Evolutionary conservation across 169 alveolate genomes (phyloP), one percentile per base, ranked within the genome.

Genomic region (Plasmodium coatneyi): DNA sequence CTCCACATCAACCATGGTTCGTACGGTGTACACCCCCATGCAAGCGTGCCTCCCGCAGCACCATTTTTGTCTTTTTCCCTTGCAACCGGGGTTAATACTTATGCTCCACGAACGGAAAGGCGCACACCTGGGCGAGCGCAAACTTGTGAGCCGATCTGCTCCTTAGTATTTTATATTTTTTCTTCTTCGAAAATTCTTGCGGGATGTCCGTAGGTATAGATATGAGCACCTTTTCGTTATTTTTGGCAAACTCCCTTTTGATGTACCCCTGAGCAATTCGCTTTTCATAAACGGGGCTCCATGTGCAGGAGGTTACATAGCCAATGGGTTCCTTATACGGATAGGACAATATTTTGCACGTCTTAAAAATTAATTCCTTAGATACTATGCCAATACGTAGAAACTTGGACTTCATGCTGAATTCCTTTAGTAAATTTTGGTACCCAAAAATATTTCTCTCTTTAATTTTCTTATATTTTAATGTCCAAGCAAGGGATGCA

Each of bases 401-500:
- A 32, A 79, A 78, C 71, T 89, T 89, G 1, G 94, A 39, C 52
- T 89, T 89, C 71, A 78, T 79, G 46, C 90, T 89, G 22, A 79
- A 89, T 22, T 89, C 94, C 72, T 89, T 91, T 12, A 82, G 79
- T 22, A 96, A 22, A 54, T 92, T 91, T 66, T 92, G 72, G 49
- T 82, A 91, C 49, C 97, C 97, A 91, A 96, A 96, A 28, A 96
- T 46, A 28, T 82, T 71, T 66, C 92, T 83, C 25, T 72, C 84
- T 72, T 96, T 79, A 43, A 96, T 70, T 86, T 95, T 96, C 56
- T 95, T 71, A 60, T 84, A 86, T 86, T 96, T 96, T 56, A 96
- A 89, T 25, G 95, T 91, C 97, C 97, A 96, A 83, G 96, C 84
- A 28, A 96, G 92, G 1, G 97, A 82, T 22, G 97, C 95, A 30